Evolutionary conservation across 148 eudicot genomes (phyloP).

Genomic region (Fallopia convolvulus): DNA sequence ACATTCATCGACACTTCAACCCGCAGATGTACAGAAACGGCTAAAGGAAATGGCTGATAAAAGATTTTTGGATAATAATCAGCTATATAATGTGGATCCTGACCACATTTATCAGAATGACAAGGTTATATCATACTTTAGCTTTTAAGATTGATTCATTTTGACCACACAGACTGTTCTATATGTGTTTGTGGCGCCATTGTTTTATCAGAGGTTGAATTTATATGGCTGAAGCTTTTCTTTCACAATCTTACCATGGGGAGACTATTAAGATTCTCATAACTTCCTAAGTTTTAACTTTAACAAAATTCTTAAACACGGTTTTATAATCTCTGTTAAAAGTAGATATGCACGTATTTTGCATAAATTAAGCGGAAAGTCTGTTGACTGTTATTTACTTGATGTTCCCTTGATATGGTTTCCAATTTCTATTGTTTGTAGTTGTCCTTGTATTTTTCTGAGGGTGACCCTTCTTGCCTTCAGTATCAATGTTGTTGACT

Average conservation of each 20-base stretch:
- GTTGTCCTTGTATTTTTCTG: neutral
- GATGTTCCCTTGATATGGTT: neutral
- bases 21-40: constrained; percentile 85
- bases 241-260: neutral
- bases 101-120: constrained; percentile 41
- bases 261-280: neutral
- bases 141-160: neutral
- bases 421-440: neutral
- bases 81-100: constrained; percentile 37
- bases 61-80: constrained; percentile 60
- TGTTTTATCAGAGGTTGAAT: neutral
- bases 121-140: constrained; percentile 39
- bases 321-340: neutral
- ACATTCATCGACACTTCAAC: constrained; percentile 79
- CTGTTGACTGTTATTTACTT: neutral
- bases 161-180: neutral
- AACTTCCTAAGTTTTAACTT: neutral
- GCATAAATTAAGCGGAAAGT: neutral
- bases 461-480: neutral
- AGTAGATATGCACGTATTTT: neutral
- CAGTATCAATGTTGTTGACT: neutral
- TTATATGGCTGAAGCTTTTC: neutral
- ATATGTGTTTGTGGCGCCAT: neutral
- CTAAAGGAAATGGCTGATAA: constrained; percentile 87
- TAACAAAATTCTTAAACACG: neutral